These are phyloP conservation scores for Stephanodiscus minutulus DNA, from an alignment of 108 stramenopile genomes.

Conservation along the genomic window DNA sequence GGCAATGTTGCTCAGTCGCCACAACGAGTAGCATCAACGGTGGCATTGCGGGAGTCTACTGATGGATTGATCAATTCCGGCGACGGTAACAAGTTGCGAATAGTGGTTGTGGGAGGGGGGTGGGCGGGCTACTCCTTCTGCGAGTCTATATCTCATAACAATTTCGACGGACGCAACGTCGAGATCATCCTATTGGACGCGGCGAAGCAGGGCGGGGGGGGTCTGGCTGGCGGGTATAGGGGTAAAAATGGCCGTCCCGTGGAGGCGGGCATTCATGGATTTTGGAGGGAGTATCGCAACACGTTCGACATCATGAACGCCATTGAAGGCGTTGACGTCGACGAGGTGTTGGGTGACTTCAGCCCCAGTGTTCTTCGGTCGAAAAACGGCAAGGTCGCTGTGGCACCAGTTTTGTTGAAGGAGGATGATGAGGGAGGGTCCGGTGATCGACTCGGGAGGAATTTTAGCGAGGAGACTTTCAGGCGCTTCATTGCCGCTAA, in stretches of 20 bases:
- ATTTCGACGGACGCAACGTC: conserved; percentile 15
- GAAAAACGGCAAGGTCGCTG: conserved; percentile 69
- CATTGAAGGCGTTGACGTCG: conserved; percentile 63
- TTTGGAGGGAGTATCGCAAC: conserved; percentile 87
- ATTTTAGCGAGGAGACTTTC: conserved; percentile 20
- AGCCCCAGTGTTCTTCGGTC: conserved; percentile 72
- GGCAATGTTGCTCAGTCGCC: not conserved
- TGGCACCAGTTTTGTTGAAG: conserved; percentile 71
- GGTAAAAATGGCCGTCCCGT: conserved; percentile 54
- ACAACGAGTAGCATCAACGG: not conserved
- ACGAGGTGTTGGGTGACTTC: conserved; percentile 70
- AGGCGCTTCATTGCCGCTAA: conserved; percentile 50
- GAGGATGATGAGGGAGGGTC: conserved; percentile 9
- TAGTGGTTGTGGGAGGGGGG: conserved; percentile 77
- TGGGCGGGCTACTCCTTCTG: conserved; percentile 78
- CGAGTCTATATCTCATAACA: conserved; percentile 44
- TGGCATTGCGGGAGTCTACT: not conserved
- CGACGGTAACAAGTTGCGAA: conserved; percentile 26
- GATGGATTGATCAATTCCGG: not conserved
- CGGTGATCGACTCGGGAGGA: not conserved
- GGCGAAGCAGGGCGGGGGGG: conserved; percentile 64
- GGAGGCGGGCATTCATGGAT: conserved; percentile 88
- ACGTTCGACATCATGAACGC: conserved; percentile 71
- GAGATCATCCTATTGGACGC: conserved; percentile 74
- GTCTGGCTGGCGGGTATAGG: conserved; percentile 72